Evolutionary conservation across 768 basidiomycete genomes (phyloP), one percentile per base, ranked within the genome.

Genomic region (Melanogaster broomeanus): DNA sequence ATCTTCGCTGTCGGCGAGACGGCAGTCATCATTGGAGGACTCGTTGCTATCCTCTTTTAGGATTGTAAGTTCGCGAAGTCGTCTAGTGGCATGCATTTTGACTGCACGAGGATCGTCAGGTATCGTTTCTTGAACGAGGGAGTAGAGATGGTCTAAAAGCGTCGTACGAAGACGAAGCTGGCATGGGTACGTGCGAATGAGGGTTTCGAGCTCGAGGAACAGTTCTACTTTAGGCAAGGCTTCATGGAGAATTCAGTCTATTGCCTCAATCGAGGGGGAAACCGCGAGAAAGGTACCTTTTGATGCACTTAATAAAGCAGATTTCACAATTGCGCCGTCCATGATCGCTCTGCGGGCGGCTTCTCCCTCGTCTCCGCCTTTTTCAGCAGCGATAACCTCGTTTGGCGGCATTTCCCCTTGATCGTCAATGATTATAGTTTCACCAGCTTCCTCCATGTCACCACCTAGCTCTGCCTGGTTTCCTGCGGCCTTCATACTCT

Each of bases 311-410:
- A 76, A 72, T 43, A 93, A 81, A n/a, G 90, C 90, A 39, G 84
- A 78, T 63, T 81, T 84, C 34, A 90, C 88, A 59, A 93, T 90
- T 4, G 80, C 89, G 22, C 92, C 92, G 45, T 84, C 74, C 77
- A 93, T 78, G 63, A 93, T 83, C 38, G 80, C 79, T 61, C 74
- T 74, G 45, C 88, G 76, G 18, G 87, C 87, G 39, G 75, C 75
- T 48, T 79, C 76, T 28, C 74, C 74, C 42, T 79, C 79, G 34
- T 73, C 76, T 15, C 72, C 77, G 30, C 72, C 73, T 39, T 73
- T 68, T 3, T 65, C 72, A 27, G 67, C 64, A 12, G 65, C 68
- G 39, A 63, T 56, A 42, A 66, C 55, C 22, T 60, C 63, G 22
- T 62, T 62, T 56, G 64, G 62, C 35, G 52, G 64, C 11, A 50